These are phyloP conservation scores for Cladosporium sp. DNA, from an alignment of 2,329 filamentous ascomycete species.

Conservation along the genomic window DNA sequence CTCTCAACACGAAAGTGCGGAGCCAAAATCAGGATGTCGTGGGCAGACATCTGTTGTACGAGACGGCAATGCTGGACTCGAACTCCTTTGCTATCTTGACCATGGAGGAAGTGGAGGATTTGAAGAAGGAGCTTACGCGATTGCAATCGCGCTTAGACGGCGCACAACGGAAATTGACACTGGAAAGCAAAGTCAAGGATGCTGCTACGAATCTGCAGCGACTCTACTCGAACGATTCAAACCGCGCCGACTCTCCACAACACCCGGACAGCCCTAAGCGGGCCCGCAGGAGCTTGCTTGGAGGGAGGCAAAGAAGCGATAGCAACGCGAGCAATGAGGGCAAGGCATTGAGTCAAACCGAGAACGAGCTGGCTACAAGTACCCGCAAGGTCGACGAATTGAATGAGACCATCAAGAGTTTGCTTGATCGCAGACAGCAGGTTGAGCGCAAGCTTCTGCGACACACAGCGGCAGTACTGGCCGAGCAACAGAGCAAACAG, in stretches of 20 bases:
- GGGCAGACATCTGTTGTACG: constrained; percentile 86
- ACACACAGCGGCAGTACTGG: constrained; percentile 87
- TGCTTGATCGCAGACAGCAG: constrained; percentile 75
- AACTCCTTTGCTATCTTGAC: constrained; percentile 81
- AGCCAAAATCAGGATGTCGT: constrained; percentile 55
- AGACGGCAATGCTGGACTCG: constrained; percentile 89
- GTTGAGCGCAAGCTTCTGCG: constrained; percentile 76
- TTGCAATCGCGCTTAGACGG: constrained; percentile 77
- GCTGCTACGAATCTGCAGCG: constrained; percentile 83
- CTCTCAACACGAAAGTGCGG: constrained; percentile 30
- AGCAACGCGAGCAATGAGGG: constrained; percentile 49
- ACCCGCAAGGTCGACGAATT: constrained; percentile 84
- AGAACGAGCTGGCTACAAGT: constrained; percentile 72
- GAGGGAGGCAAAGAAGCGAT: constrained; percentile 26
- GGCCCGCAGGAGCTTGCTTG: constrained; percentile 52
- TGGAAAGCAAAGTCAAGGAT: constrained; percentile 93
- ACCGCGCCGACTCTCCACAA: constrained; percentile 45
- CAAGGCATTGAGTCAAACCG: constrained; percentile 55
- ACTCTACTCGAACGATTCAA: constrained; percentile 67
- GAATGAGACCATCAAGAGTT: constrained; percentile 72
- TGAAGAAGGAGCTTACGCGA: constrained; percentile 82
- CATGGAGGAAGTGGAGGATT: constrained; percentile 83
- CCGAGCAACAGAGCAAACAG: constrained; percentile 74
- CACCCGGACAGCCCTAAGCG: constrained; percentile 50
- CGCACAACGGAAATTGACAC: constrained; percentile 75